Base-by-base conservation (phyloP, 202 grass and related monocot genomes). In the Musa balbisiana region DNA sequence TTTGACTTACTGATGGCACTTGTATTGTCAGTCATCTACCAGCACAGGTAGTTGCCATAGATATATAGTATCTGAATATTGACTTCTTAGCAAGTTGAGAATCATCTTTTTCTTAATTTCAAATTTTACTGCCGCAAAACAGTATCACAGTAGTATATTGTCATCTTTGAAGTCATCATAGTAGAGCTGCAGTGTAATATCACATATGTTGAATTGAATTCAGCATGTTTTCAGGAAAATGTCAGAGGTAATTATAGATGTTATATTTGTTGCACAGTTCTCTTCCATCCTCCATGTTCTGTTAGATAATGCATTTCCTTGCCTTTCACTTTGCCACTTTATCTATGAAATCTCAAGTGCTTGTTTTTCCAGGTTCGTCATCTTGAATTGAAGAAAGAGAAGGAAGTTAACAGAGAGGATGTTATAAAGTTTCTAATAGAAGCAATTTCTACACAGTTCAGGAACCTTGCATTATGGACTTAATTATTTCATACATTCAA, bases 351-450 rank as follows among this genome's bases (percentile, higher is more conserved):
- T 11, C 20, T 49, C 9, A 70, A 29, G 27, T 26, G 16, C 53
- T 79, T 52, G 43, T 72, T 70, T 19, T 22, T 63, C 69, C 71
- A 98, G 94, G 88, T 98, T 85, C 85, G 91, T 52, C 88, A 98
- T 85, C 88, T 94, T 64, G 94, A 98, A 83, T 74, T 90, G 54
- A 98, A 86, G 80, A 98, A 73, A 81, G 94, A 90, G 75, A 98
- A 92, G 80, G 85, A 87, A 49, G 81, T 98, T 73, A 81, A 84
- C 21, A 92, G 87, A 78, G 95, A 62, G 54, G 88, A 93, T 51
- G 76, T 98, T 83, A 83, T 90, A 17, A 88, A 84, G 81, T 98
- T 98, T 78, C 70, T 98, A 63, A 85, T 74, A 56, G 95, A 98
- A 24, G 83, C 83, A 24, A 89, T 97, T 84, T 93, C 84, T 75